phyloP scores from a whole-genome alignment of 208 protist species.

The Trypanosomatidae sp. region DNA sequence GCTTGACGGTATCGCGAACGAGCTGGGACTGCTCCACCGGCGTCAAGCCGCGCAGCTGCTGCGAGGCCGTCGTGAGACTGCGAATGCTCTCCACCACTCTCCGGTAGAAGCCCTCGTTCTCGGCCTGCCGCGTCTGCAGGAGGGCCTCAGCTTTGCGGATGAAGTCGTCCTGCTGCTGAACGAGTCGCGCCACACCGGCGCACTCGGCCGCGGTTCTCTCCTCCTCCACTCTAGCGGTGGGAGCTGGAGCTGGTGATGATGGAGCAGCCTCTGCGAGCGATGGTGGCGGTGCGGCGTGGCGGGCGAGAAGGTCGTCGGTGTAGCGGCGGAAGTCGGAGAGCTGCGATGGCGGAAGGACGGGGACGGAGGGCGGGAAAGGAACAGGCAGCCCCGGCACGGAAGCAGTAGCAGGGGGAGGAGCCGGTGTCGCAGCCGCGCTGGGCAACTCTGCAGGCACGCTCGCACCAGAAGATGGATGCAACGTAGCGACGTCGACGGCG shows the following conservation, averaged over 20 bases:
- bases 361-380: no score
- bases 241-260: background rate
- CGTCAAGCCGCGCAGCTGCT: slow-evolving; percentile 34
- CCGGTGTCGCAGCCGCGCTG: slow-evolving; percentile 2
- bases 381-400: background rate
- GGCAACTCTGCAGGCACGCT: no score
- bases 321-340: slow-evolving; percentile 61
- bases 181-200: slow-evolving; percentile 9
- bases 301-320: slow-evolving; percentile 53
- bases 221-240: background rate
- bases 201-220: background rate
- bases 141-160: slow-evolving; percentile 43
- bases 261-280: no score
- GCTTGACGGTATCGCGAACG: slow-evolving; percentile 60
- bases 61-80: slow-evolving; percentile 17
- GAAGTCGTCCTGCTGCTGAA: slow-evolving; percentile 52
- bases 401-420: slow-evolving; percentile 7
- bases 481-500: slow-evolving; percentile 16
- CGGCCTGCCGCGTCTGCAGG: slow-evolving; percentile 41
- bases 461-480: no score
- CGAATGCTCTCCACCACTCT: slow-evolving; percentile 37
- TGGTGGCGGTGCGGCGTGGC: background rate
- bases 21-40: slow-evolving; percentile 65
- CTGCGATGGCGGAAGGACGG: no score
- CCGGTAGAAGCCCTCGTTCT: slow-evolving; percentile 51